Conservation (phyloP, 345 rosid genomes). For the Populus ilicifolia region DNA sequence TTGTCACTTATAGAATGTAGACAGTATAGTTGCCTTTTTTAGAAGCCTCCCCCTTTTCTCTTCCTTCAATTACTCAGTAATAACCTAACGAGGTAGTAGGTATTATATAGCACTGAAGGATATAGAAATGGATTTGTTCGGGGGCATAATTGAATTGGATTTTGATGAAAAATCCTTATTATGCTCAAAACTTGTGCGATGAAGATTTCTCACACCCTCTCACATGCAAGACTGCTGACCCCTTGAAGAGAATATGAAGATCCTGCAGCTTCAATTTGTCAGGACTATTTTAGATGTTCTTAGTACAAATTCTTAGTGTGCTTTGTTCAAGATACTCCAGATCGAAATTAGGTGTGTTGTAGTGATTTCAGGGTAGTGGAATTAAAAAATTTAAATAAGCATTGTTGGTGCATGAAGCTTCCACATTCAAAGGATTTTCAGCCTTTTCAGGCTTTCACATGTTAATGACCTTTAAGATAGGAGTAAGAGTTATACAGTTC, state of each 20-base stretch:
- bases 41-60: not conserved
- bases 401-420: not conserved
- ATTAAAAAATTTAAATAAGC: not conserved
- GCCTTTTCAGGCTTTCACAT: not conserved
- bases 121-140: not conserved
- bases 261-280: not conserved
- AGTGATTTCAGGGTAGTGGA: not conserved
- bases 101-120: not conserved
- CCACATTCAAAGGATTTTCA: not conserved
- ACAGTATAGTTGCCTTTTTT: not conserved
- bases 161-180: not conserved
- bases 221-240: not conserved
- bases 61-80: not conserved
- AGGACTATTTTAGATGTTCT: not conserved
- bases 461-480: not conserved
- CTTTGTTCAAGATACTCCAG: not conserved
- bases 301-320: not conserved
- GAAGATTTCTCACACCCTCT: not conserved
- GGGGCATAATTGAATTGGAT: not conserved
- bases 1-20: not conserved
- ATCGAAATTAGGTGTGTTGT: not conserved
- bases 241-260: not conserved
- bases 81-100: not conserved
- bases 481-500: not conserved
- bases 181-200: not conserved